These are phyloP conservation scores for Xanthoconium purpureum DNA, from an alignment of 768 basidiomycete genomes.

Conservation along the genomic window DNA sequence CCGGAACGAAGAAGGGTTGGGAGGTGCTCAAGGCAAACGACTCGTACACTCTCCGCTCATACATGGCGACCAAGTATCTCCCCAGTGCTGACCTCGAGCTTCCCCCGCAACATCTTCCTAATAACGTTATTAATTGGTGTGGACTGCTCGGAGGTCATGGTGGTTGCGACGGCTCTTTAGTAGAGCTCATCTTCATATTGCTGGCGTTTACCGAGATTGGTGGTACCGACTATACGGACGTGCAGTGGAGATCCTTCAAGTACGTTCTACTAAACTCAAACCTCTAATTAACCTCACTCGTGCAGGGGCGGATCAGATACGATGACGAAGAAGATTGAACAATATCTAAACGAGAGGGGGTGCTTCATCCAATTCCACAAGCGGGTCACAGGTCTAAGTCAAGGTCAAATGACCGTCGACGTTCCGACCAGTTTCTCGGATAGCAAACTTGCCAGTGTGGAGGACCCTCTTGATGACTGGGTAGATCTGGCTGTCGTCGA, in stretches of 20 bases:
- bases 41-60: conserved; percentile 24
- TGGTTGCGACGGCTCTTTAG: background rate
- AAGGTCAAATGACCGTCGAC: background rate
- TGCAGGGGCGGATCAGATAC: conserved; percentile 4
- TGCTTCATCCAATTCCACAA: background rate
- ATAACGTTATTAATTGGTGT: conserved; percentile 30
- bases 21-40: conserved; percentile 26
- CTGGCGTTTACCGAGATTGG: background rate
- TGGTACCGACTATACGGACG: background rate
- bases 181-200: background rate
- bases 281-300: background rate
- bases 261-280: background rate
- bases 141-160: background rate
- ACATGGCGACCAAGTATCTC: conserved; percentile 21
- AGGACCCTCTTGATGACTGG: background rate
- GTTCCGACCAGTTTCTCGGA: background rate
- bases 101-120: conserved; percentile 14
- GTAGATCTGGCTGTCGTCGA: background rate
- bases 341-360: background rate
- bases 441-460: too few relatives aligned
- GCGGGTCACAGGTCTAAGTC: conserved; percentile 2
- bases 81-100: conserved; percentile 16
- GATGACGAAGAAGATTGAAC: conserved; percentile 1
- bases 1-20: background rate
- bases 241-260: conserved; percentile 10